Conservation (phyloP, 805 yeast species). For the Saccharomyces cerevisiae region DNA sequence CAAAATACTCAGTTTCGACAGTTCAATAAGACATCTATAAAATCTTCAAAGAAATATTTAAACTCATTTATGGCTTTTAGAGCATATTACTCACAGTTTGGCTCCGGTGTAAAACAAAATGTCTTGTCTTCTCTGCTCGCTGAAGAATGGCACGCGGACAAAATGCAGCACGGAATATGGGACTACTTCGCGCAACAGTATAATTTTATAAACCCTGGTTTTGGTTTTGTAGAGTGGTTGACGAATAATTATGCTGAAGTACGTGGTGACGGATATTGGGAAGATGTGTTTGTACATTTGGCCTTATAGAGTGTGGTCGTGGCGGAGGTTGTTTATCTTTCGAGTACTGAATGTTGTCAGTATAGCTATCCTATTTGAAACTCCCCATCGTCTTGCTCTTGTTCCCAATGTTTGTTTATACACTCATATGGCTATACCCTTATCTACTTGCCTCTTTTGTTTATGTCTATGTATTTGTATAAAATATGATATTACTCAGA, state of each 20-base stretch:
- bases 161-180: conserved; percentile 11
- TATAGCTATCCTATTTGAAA: not conserved
- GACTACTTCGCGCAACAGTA: conserved; percentile 21
- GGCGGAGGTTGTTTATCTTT: not conserved
- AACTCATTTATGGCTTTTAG: conserved; percentile 24
- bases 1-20: not conserved
- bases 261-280: not conserved
- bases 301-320: not conserved
- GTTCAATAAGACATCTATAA: not conserved
- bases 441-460: not conserved
- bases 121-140: conserved; percentile 16
- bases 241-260: not conserved
- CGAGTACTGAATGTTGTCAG: not conserved
- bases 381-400: not conserved
- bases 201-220: conserved; percentile 22
- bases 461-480: not conserved
- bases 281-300: not conserved
- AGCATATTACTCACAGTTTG: conserved; percentile 21
- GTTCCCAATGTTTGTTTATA: not conserved
- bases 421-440: not conserved
- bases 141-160: conserved; percentile 15
- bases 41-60: conserved; percentile 5
- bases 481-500: too few relatives aligned
- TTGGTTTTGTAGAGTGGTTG: conserved; percentile 40
- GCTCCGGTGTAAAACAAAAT: conserved; percentile 17